Evolutionary conservation across 768 basidiomycete genomes (phyloP).

Genomic region (Gymnopilus junonius): DNA sequence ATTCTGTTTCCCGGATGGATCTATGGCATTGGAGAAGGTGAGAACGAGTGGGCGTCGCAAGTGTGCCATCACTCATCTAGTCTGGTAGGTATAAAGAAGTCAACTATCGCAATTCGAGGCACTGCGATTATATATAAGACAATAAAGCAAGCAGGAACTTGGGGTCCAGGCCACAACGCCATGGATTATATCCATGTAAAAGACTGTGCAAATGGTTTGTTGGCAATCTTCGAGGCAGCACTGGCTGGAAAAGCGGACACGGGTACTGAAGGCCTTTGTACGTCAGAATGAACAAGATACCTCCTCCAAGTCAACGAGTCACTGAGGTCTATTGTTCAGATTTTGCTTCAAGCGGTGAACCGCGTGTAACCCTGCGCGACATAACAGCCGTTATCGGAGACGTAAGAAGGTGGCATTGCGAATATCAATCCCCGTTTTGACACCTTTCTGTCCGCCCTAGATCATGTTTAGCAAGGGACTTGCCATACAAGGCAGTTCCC

Average conservation of each 20-base stretch:
- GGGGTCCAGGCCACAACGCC: constrained; percentile 43
- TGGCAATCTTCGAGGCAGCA: constrained; percentile 42
- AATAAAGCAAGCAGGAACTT: constrained; percentile 43
- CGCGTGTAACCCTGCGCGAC: constrained; percentile 31
- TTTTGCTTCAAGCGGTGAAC: constrained; percentile 35
- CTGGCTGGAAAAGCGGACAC: constrained; percentile 45
- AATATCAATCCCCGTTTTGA: background rate
- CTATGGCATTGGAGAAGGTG: constrained; percentile 47
- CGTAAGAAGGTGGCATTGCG: constrained; percentile 24
- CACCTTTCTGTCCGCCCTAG: constrained; percentile 18
- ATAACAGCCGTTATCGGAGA: constrained; percentile 41
- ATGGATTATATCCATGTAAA: constrained; percentile 45
- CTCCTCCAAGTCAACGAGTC: no score
- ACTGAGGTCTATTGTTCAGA: constrained; percentile 27
- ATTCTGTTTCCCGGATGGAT: constrained; percentile 47
- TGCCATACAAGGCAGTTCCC: constrained; percentile 35
- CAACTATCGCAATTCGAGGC: constrained; percentile 39
- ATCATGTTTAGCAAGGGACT: constrained; percentile 37
- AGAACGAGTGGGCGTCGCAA: background rate
- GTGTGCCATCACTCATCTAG: background rate
- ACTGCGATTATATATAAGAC: constrained; percentile 37
- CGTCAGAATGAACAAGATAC: background rate
- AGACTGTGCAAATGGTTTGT: constrained; percentile 39
- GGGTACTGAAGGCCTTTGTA: constrained; percentile 46
- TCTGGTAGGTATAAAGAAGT: constrained; percentile 38